Percentiles rank a stretch among this genome's conserved stretches.
Evolutionary conservation across 805 yeast species (phyloP).

Genomic region (Monosporozyma aquatica): DNA sequence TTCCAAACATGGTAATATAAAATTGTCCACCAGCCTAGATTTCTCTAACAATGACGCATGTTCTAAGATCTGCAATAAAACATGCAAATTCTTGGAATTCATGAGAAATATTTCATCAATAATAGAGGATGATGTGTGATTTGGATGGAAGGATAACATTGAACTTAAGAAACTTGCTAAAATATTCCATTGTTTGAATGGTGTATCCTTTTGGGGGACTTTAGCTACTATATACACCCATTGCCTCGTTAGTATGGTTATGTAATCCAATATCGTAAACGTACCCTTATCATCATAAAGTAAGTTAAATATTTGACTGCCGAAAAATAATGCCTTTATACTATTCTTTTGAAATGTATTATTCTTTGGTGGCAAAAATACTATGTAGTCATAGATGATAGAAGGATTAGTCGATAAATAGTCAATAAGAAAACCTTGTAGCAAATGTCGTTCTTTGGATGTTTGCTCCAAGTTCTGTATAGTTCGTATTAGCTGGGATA

Average conservation of each 20-base stretch:
- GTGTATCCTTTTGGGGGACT: background rate
- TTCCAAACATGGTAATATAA: slow-evolving; percentile 17
- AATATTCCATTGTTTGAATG: background rate
- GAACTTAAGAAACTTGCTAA: slow-evolving; percentile 13
- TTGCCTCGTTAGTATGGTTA: slow-evolving; percentile 15
- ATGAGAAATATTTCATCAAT: slow-evolving; percentile 16
- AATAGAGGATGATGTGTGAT: slow-evolving; percentile 11
- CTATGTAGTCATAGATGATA: slow-evolving; percentile 13
- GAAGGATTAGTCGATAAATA: slow-evolving; percentile 6
- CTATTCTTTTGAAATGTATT: slow-evolving; percentile 2
- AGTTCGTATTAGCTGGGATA: slow-evolving; percentile 19
- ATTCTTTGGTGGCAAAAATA: background rate
- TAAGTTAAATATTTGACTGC: slow-evolving; percentile 27
- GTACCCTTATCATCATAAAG: slow-evolving; percentile 8
- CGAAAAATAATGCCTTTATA: slow-evolving; percentile 23
- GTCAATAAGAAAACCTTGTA: slow-evolving; percentile 11
- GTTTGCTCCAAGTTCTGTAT: slow-evolving; percentile 4
- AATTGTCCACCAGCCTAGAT: slow-evolving; percentile 12
- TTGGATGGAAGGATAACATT: slow-evolving; percentile 14
- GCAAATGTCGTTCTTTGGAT: slow-evolving; percentile 7
- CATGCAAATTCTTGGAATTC: slow-evolving; percentile 5
- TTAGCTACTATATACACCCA: slow-evolving; percentile 13
- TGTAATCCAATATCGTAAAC: slow-evolving; percentile 16
- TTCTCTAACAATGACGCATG: slow-evolving; percentile 11
- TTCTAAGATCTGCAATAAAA: slow-evolving; percentile 8